Conservation (phyloP, 495 filamentous ascomycete genomes). For the Zalerion maritima region DNA sequence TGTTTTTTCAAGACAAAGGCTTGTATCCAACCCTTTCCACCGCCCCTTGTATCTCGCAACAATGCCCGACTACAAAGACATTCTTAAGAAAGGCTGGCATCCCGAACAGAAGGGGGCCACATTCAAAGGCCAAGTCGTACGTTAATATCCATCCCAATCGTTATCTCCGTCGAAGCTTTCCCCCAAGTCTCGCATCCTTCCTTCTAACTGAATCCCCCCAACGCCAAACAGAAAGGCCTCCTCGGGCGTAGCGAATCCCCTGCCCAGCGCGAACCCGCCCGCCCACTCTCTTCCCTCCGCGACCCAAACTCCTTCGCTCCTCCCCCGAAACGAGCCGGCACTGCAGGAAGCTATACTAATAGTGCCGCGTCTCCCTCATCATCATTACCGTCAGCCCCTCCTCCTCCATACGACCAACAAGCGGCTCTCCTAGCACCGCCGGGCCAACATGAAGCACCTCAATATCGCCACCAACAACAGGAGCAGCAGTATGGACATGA, state of each 20-base stretch:
- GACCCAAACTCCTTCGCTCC: slow-evolving; percentile 78
- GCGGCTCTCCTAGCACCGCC: slow-evolving; percentile 1
- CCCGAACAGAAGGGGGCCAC: slow-evolving; percentile 23
- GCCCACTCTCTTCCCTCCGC: slow-evolving; percentile 60
- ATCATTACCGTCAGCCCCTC: neutral
- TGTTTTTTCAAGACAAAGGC: too few relatives aligned
- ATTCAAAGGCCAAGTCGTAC: slow-evolving; percentile 28
- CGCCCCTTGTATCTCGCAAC: too few relatives aligned
- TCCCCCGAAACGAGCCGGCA: slow-evolving; percentile 49
- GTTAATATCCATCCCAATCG: slow-evolving; percentile 4
- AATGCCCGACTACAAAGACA: slow-evolving; percentile 24
- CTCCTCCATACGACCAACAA: neutral
- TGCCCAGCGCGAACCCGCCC: slow-evolving; percentile 31
- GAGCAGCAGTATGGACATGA: slow-evolving; percentile 25
- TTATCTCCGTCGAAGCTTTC: neutral
- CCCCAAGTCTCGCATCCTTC: neutral
- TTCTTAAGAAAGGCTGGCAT: slow-evolving; percentile 29
- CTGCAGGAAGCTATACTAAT: slow-evolving; percentile 3
- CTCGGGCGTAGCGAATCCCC: slow-evolving; percentile 21
- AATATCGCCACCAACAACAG: slow-evolving; percentile 13
- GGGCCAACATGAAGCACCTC: slow-evolving; percentile 1
- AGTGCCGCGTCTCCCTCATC: too few relatives aligned
- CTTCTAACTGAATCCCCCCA: slow-evolving; percentile 1
- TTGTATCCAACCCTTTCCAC: too few relatives aligned
- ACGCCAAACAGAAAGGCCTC: slow-evolving; percentile 26